Evolutionary conservation across 768 basidiomycete species (phyloP), one percentile per base, ranked within the genome.

Genomic region (Auricularia sp.): DNA sequence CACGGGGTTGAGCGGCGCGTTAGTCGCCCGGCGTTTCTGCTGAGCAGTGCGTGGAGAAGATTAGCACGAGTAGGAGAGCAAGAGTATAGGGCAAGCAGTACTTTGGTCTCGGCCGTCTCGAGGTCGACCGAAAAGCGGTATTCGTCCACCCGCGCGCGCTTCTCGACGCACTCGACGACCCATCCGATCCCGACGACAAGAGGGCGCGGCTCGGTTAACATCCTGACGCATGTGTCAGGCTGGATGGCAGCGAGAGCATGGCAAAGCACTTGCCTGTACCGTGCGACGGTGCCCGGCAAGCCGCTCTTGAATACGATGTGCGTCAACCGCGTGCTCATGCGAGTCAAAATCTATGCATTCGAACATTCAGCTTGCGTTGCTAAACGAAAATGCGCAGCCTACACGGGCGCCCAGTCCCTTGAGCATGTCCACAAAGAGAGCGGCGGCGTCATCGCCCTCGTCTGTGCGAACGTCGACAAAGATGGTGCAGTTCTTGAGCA

Each of bases 241-340:
- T 33, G 37, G 35, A 18, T 6, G 14, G 7, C 67, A 61, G 36
- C 61, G 58, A 61, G 24, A 13, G 21, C 18, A 51, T 6, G 11
- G 47, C 44, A 45, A 45, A 56, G 21, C 39, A 74, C 80, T 65
- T 64, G 88, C 87, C 86, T 81, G 74, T 90, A 91, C 47, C 85
- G 84, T 24, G 80, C 82, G 54, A 92, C 71, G 2, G 93, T 95
- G 67, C 86, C 86, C 71, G 84, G 81, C 24, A 85, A 72, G 1
- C 92, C 92, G 65, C 90, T 88, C 79, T 94, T 95, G 74, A 82
- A 94, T 6, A 95, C 83, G 65, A 95, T 84, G 73, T 93, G 92
- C 4, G 91, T 93, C 68, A 92, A 87, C 21, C 82, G 83, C 71
- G 86, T 83, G 35, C 88, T 84, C 21, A 89, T 83, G 63, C 89